Evolutionary conservation across 2,329 filamentous ascomycete genomes (phyloP).

Genomic region (Talaromyces sp.): DNA sequence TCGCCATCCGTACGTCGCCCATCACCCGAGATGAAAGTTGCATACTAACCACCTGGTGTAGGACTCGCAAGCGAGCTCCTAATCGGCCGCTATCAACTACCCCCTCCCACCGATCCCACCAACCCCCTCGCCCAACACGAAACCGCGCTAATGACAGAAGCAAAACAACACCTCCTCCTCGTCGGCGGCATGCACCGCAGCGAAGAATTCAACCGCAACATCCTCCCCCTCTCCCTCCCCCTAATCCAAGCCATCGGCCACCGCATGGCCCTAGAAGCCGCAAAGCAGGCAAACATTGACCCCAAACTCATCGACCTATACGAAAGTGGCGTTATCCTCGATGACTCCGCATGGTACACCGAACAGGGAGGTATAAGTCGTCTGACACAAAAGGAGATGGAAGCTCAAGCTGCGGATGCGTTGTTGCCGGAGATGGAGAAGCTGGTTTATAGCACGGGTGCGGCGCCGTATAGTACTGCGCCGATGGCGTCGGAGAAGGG

Average conservation of each 20-base stretch:
- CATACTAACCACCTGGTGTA: conserved; percentile 10
- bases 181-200: conserved; percentile 22
- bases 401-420: conserved; percentile 11
- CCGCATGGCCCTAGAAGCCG: conserved; percentile 28
- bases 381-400: background rate
- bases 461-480: conserved; percentile 14
- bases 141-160: conserved; percentile 24
- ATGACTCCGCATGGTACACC: conserved; percentile 23
- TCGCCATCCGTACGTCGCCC: conserved; percentile 22
- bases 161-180: background rate
- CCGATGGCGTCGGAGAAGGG: conserved; percentile 10
- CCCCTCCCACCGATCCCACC: conserved; percentile 19
- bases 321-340: conserved; percentile 20
- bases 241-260: conserved; percentile 27
- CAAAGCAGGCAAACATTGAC: conserved; percentile 21
- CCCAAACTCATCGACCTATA: conserved; percentile 21
- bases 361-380: conserved; percentile 19
- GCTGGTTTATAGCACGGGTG: conserved; percentile 3
- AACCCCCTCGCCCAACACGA: conserved; percentile 27
- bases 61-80: conserved; percentile 30
- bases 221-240: conserved; percentile 24
- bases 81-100: conserved; percentile 27
- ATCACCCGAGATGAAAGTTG: too few relatives aligned
- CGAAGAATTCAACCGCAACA: conserved; percentile 24
- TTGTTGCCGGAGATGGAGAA: conserved; percentile 14